These are phyloP conservation scores for Sextonia rubra DNA, from an alignment of 164 flowering plant species.

Conservation along the genomic window DNA sequence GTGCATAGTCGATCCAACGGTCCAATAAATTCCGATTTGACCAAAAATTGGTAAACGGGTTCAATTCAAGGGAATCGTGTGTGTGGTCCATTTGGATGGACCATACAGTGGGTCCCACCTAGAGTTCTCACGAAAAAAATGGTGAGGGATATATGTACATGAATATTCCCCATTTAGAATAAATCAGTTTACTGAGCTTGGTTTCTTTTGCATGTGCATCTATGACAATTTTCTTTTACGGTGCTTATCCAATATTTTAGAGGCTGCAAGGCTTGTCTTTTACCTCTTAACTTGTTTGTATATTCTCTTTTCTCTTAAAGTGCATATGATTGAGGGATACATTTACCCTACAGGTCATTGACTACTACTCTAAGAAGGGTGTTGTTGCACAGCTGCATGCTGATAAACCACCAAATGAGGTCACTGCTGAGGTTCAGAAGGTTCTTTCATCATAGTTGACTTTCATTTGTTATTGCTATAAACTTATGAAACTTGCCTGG, in stretches of 20 bases:
- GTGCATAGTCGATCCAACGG: too few species aligned
- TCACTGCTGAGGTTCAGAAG: slow-evolving; percentile 74
- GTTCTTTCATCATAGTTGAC: slow-evolving; percentile 48
- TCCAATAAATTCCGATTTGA: too few species aligned
- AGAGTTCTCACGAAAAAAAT: too few species aligned
- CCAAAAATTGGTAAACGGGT: too few species aligned
- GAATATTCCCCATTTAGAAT: too few species aligned
- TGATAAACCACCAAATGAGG: slow-evolving; percentile 78
- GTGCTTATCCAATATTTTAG: neutral
- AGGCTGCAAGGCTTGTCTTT: neutral
- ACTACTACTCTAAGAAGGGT: slow-evolving; percentile 71
- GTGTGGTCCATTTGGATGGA: too few species aligned
- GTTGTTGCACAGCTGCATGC: slow-evolving; percentile 67
- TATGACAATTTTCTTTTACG: neutral
- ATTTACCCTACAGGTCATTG: slow-evolving; percentile 58
- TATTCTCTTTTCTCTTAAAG: neutral
- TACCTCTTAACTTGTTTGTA: too few species aligned
- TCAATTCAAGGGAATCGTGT: too few species aligned
- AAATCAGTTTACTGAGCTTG: neutral
- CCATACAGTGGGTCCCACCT: too few species aligned
- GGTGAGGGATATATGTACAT: too few species aligned
- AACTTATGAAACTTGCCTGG: slow-evolving; percentile 5
- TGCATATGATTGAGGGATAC: neutral
- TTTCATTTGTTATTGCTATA: neutral
- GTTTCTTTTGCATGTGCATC: neutral